Base-by-base conservation (phyloP, 768 basidiomycete genomes). In the Hysterangium stoloniferum region DNA sequence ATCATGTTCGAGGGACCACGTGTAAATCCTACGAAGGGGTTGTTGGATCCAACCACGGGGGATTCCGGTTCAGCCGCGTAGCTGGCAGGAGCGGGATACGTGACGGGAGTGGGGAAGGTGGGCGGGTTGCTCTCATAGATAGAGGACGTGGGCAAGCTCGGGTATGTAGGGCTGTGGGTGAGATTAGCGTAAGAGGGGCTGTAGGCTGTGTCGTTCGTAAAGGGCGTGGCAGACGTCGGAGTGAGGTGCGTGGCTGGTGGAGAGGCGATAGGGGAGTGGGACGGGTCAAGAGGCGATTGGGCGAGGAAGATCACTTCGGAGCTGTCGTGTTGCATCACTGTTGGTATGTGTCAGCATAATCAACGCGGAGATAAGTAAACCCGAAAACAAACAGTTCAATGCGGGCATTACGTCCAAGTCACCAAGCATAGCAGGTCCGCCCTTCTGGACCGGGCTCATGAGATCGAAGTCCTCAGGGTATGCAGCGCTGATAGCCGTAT, bases 401-500 rank as follows among this genome's bases (percentile, higher is more conserved):
- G 86, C 86, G 3, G 85, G 83, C 69, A 82, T 72, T 13, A 86
- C 70, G 25, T 51, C 38, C 19, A 8, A 29, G 19, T 40, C 25
- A 28, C n/a, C 25, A n/a, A 38, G 20, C 29, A 31, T 41, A 2
- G 20, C 28, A 8, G 38, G 36, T 5, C 41, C 37, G 19, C 24
- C 44, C 31, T 34, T 52, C 49, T 43, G 54, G 24, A 28, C 45
- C 33, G 50, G 54, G 29, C 53, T 51, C 24, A 46, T 45, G 41
- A 45, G 15, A 35, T 34, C 47, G 29, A 54, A 13, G 12, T 45
- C 45, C 12, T 46, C 52, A 13, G 35, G n/a, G 24, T 50, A 1
- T 27, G 29, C 35, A 3, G 48, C 20, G 11, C 22, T 36, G 19
- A 32, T 33, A 3, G 38, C 37, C 19, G 33, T 32, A 29, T 54